Evolutionary conservation across 805 yeast genomes (phyloP).

Genomic region (Candida cerambycidarum): DNA sequence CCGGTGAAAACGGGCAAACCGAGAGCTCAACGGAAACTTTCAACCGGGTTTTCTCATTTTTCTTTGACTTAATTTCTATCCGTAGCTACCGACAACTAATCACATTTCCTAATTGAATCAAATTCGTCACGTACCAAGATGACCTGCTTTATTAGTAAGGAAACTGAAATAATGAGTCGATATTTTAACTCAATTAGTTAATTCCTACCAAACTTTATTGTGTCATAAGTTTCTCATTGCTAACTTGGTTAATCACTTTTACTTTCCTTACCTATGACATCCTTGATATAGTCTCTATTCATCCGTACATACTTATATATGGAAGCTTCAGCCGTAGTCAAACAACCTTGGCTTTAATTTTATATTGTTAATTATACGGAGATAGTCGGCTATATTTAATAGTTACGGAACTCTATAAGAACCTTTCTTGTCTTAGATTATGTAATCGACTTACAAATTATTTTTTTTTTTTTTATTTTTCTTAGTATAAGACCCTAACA

Average conservation of each 20-base stretch:
- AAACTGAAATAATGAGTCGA: background rate
- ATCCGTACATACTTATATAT: too few relatives aligned
- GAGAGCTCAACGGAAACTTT: background rate
- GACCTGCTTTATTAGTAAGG: background rate
- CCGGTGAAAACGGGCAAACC: background rate
- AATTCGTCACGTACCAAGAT: background rate
- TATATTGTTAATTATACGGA: background rate
- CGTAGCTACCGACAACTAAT: slow-evolving; percentile 4
- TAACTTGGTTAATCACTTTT: too few relatives aligned
- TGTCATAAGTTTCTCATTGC: too few relatives aligned
- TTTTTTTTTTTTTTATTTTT: slow-evolving; percentile 4
- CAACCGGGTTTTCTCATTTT: background rate
- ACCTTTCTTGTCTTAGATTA: slow-evolving; percentile 3
- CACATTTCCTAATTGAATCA: slow-evolving; percentile 1
- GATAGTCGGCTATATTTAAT: background rate
- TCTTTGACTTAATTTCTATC: background rate
- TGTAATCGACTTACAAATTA: background rate
- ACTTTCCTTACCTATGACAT: too few relatives aligned
- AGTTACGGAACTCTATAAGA: background rate
- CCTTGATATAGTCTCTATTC: too few relatives aligned
- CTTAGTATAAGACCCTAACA: slow-evolving; percentile 2
- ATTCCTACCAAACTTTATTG: too few relatives aligned
- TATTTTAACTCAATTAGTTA: background rate
- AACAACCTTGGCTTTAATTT: too few relatives aligned
- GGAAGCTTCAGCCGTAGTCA: too few relatives aligned